A percentile compares a stretch with the other conserved stretches of the same genome.
phyloP scores from a whole-genome alignment of 2,329 filamentous ascomycete species.

The Diaporthe citrichinensis region DNA sequence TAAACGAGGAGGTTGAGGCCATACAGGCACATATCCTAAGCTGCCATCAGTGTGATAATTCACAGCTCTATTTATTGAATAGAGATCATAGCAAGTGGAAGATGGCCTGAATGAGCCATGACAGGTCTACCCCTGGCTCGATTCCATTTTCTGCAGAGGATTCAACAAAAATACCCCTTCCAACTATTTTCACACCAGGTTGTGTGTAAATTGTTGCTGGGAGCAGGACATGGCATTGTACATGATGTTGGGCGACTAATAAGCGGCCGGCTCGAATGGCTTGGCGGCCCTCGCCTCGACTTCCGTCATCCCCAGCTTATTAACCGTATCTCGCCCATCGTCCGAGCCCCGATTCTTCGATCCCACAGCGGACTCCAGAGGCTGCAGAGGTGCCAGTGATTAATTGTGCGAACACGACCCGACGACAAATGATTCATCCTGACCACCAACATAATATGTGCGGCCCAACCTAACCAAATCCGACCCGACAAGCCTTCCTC shows the following conservation, averaged over 20 bases:
- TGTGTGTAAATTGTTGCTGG: neutral
- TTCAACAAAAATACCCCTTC: neutral
- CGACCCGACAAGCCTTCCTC: constrained; percentile 46
- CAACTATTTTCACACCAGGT: neutral
- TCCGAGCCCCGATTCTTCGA: constrained; percentile 8
- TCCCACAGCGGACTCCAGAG: neutral
- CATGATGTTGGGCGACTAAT: neutral
- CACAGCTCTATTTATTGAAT: neutral
- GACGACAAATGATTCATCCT: neutral
- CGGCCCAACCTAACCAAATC: constrained; percentile 30
- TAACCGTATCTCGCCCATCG: constrained; percentile 10
- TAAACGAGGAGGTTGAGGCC: neutral
- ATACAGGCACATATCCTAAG: neutral
- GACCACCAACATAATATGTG: constrained; percentile 37
- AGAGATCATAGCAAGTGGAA: no score
- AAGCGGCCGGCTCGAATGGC: constrained; percentile 14
- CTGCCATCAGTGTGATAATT: no score
- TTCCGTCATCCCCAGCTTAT: constrained; percentile 31
- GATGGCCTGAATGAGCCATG: neutral
- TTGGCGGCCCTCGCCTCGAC: constrained; percentile 26
- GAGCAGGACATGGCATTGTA: neutral
- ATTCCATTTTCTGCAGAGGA: neutral
- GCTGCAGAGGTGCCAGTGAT: constrained; percentile 9
- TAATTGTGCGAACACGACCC: neutral
- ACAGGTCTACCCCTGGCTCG: neutral